A percentile compares a stretch with the other conserved stretches of the same genome.
Conservation (phyloP, 2,329 filamentous ascomycete species). For the Aspergillus niger region DNA sequence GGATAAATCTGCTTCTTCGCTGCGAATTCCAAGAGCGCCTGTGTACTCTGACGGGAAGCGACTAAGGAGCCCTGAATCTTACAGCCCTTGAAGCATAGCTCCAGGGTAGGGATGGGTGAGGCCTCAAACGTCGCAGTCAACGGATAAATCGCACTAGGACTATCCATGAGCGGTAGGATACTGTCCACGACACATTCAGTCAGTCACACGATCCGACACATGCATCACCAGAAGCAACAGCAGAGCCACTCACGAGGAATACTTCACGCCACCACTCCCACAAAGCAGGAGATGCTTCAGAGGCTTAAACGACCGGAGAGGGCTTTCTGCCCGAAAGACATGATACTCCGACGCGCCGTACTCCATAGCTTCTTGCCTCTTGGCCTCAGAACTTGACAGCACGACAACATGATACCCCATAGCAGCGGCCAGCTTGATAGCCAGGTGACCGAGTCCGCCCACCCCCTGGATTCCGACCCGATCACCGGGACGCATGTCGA, state of each 20-base stretch:
- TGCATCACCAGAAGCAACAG: background rate
- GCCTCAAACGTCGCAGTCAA: slow-evolving; percentile 26
- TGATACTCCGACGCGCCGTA: no score
- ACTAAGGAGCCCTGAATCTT: slow-evolving; percentile 64
- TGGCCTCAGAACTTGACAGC: no score
- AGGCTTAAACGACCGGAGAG: no score
- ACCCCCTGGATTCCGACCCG: no score
- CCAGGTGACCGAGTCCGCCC: no score
- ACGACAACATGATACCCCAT: no score
- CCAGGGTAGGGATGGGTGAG: slow-evolving; percentile 41
- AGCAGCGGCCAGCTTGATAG: no score
- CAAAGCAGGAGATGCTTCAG: background rate
- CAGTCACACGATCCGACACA: no score
- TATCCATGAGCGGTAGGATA: slow-evolving; percentile 23
- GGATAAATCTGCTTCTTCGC: slow-evolving; percentile 62
- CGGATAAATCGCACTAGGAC: slow-evolving; percentile 30
- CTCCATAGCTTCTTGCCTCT: no score
- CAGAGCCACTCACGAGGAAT: background rate
- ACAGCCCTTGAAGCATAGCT: slow-evolving; percentile 55
- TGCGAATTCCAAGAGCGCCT: slow-evolving; percentile 67
- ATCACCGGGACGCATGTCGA: no score
- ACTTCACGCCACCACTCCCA: background rate
- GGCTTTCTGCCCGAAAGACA: no score
- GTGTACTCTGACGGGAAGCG: slow-evolving; percentile 62
- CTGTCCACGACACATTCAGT: no score